These are phyloP conservation scores for Macrophomina tecta DNA, from an alignment of 2,329 filamentous ascomycete species.

Conservation along the genomic window DNA sequence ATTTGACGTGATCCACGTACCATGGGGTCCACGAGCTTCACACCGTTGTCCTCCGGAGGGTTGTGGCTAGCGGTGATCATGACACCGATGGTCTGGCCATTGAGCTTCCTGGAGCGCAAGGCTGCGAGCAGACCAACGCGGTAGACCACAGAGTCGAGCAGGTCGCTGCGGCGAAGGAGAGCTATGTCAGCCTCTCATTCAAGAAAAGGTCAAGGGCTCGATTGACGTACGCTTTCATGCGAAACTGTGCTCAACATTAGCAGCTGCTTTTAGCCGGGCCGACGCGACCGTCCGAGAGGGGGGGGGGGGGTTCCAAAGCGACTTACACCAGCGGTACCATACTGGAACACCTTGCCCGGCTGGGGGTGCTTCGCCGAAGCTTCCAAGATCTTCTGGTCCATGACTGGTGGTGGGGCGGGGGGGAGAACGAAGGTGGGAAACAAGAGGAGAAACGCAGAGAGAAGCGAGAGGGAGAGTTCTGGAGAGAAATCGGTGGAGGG, in stretches of 20 bases:
- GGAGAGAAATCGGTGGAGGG: conserved; percentile 6
- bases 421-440: not conserved
- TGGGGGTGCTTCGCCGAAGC: conserved; percentile 41
- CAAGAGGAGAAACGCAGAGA: conserved; percentile 14
- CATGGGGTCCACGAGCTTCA: conserved; percentile 91
- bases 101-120: conserved; percentile 86
- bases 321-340: conserved; percentile 58
- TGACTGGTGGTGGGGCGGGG: conserved; percentile 11
- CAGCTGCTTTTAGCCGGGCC: conserved; percentile 25
- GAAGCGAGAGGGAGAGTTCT: conserved; percentile 10
- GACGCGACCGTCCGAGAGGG: conserved; percentile 31
- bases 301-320: not conserved
- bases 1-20: conserved; percentile 47
- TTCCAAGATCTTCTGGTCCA: conserved; percentile 37
- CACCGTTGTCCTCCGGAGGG: conserved; percentile 68
- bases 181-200: conserved; percentile 40
- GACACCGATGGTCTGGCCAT: conserved; percentile 89
- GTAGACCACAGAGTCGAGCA: conserved; percentile 91
- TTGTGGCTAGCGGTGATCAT: conserved; percentile 74
- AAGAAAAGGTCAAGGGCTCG: conserved; percentile 32
- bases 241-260: conserved; percentile 57
- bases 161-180: conserved; percentile 57
- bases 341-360: conserved; percentile 42
- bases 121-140: conserved; percentile 88
- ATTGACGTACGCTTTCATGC: conserved; percentile 69